Evolutionary conservation across 192 early-diverging fungal genomes (phyloP).

Genomic region (Glomus cerebriforme): DNA sequence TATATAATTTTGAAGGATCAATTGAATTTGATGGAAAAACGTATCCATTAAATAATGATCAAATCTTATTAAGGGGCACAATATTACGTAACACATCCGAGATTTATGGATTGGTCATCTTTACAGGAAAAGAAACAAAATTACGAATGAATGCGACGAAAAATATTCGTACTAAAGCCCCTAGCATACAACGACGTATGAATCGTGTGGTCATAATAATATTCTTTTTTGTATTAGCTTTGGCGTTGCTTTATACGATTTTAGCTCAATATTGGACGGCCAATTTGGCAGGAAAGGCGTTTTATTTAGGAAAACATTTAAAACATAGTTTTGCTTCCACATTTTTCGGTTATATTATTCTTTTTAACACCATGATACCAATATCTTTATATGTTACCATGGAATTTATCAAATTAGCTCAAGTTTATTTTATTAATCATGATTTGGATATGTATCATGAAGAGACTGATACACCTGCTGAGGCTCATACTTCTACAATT

Average conservation of each 20-base stretch:
- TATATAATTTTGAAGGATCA: conserved; percentile 85
- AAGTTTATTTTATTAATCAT: conserved; percentile 75
- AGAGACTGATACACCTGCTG: conserved; percentile 68
- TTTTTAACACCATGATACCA: conserved; percentile 85
- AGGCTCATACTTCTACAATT: conserved; percentile 74
- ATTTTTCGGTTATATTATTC: conserved; percentile 74
- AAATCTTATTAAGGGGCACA: conserved; percentile 85
- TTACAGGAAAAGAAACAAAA: conserved; percentile 70
- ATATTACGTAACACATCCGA: conserved; percentile 81
- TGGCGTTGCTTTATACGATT: conserved; percentile 55
- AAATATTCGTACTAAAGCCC: conserved; percentile 73
- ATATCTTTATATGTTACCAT: conserved; percentile 88
- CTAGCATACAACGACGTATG: conserved; percentile 73
- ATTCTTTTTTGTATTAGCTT: conserved; percentile 57
- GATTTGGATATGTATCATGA: conserved; percentile 81
- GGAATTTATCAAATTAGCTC: conserved; percentile 78
- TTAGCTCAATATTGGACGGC: conserved; percentile 55
- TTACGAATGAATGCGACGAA: conserved; percentile 71
- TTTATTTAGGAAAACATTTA: conserved; percentile 49
- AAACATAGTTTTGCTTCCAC: conserved; percentile 37
- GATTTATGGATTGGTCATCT: conserved; percentile 78
- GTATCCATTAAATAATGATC: conserved; percentile 71
- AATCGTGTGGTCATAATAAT: conserved; percentile 78
- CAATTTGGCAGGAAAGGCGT: conserved; percentile 37
- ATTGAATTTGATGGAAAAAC: conserved; percentile 56